Conservation (phyloP, 441 rosid species). For the Adansonia gregorii region DNA sequence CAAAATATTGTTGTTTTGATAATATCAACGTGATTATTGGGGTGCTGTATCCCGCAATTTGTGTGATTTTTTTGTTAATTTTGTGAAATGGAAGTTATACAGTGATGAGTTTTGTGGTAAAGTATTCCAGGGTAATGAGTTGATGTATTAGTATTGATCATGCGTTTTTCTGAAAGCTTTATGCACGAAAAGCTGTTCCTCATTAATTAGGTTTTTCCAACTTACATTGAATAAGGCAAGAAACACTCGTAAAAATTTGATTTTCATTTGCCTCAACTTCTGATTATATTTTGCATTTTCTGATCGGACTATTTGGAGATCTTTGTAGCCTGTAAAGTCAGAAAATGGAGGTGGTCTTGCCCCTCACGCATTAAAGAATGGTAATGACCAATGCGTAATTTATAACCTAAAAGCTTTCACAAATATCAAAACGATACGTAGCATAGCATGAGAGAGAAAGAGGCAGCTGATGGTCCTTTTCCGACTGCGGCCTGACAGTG, state of each 20-base stretch:
- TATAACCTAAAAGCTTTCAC: conserved; percentile 35
- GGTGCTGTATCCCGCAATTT: conserved; percentile 27
- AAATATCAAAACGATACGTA: not conserved
- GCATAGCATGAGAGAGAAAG: conserved; percentile 5
- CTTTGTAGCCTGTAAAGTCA: conserved; percentile 37
- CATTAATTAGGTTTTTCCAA: conserved; percentile 28
- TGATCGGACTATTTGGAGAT: conserved; percentile 48
- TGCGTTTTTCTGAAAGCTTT: not conserved
- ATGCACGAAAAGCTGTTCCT: not conserved
- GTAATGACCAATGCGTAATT: conserved; percentile 34
- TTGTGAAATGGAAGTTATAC: conserved; percentile 34
- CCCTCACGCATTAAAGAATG: conserved; percentile 36
- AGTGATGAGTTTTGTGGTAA: conserved; percentile 25
- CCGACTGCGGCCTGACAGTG: not conserved
- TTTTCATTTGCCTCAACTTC: conserved; percentile 28
- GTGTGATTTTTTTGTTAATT: conserved; percentile 39
- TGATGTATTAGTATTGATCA: not conserved
- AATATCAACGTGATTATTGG: conserved; percentile 23
- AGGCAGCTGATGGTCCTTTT: conserved; percentile 24
- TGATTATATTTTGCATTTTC: conserved; percentile 43
- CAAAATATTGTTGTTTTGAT: conserved; percentile 27
- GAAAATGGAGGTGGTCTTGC: conserved; percentile 38
- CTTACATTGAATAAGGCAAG: conserved; percentile 41
- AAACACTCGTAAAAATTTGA: not conserved
- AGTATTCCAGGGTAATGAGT: not conserved